These are phyloP conservation scores for Bruguiera parviflora DNA, from an alignment of 345 rosid genomes.

Conservation along the genomic window DNA sequence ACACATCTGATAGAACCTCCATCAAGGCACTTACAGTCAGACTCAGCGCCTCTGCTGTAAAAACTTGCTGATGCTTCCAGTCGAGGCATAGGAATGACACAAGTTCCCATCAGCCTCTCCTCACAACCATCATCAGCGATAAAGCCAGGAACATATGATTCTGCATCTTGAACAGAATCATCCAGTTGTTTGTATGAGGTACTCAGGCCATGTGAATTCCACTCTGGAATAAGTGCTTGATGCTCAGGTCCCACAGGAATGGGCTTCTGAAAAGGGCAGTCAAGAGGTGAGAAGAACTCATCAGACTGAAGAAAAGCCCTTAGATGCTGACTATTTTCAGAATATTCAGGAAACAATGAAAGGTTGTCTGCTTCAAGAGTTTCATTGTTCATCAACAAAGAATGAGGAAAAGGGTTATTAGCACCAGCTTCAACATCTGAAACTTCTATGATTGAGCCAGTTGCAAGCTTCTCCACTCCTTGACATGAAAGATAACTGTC, in stretches of 20 bases:
- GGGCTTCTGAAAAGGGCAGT: constrained; percentile 14
- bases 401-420: constrained; percentile 13
- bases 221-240: constrained; percentile 24
- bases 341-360: constrained; percentile 23
- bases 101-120: constrained; percentile 15
- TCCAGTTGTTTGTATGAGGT: constrained; percentile 10
- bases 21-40: constrained; percentile 54
- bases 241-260: constrained; percentile 28
- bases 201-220: constrained; percentile 16
- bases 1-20: constrained; percentile 59
- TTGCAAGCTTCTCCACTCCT: constrained; percentile 26
- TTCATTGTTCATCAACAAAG: constrained; percentile 21
- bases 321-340: constrained; percentile 26
- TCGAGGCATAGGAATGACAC: constrained; percentile 15
- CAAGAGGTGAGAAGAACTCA: constrained; percentile 5
- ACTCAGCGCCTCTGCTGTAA: constrained; percentile 27
- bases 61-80: background rate
- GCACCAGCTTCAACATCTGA: constrained; percentile 14
- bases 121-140: background rate
- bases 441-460: constrained; percentile 25
- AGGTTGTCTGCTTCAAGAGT: constrained; percentile 13
- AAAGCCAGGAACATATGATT: background rate
- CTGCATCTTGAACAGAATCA: constrained; percentile 5
- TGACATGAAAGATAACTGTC: constrained; percentile 22
- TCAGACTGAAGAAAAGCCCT: constrained; percentile 7